Evolutionary conservation across 495 filamentous ascomycete species (phyloP).

Genomic region (Podospora conica): DNA sequence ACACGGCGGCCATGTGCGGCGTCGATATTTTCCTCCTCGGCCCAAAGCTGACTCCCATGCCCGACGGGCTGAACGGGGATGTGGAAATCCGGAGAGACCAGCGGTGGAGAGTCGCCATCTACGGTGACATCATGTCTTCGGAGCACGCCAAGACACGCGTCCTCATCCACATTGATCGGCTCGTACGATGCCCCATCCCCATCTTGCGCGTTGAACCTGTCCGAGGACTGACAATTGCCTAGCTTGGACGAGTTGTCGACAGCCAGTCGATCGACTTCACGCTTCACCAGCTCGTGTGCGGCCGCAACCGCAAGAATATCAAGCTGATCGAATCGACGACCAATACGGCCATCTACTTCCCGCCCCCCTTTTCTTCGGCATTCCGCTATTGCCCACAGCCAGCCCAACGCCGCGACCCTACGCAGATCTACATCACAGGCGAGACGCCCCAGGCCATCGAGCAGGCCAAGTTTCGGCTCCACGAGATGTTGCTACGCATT

Average conservation of each 20-base stretch:
- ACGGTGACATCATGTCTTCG: conserved; percentile 88
- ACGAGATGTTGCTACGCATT: conserved; percentile 66
- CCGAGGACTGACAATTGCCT: conserved; percentile 20
- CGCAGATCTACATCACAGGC: conserved; percentile 91
- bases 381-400: conserved; percentile 82
- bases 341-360: conserved; percentile 95
- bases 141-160: conserved; percentile 96
- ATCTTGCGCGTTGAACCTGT: conserved; percentile 2
- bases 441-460: conserved; percentile 72
- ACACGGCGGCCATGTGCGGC: conserved; percentile 75
- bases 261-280: conserved; percentile 75
- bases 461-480: conserved; percentile 80
- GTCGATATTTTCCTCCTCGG: conserved; percentile 94
- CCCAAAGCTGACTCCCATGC: conserved; percentile 65
- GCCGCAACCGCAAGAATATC: conserved; percentile 89
- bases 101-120: conserved; percentile 84
- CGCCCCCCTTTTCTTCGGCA: conserved; percentile 81
- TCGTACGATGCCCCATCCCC: conserved; percentile 54
- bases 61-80: conserved; percentile 54
- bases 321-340: conserved; percentile 92
- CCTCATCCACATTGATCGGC: conserved; percentile 93
- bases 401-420: conserved; percentile 69
- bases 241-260: conserved; percentile 85
- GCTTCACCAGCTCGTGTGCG: conserved; percentile 83
- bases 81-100: conserved; percentile 55